Conservation (phyloP, 2,329 filamentous ascomycete species). For the Colletotrichum spaethianum region DNA sequence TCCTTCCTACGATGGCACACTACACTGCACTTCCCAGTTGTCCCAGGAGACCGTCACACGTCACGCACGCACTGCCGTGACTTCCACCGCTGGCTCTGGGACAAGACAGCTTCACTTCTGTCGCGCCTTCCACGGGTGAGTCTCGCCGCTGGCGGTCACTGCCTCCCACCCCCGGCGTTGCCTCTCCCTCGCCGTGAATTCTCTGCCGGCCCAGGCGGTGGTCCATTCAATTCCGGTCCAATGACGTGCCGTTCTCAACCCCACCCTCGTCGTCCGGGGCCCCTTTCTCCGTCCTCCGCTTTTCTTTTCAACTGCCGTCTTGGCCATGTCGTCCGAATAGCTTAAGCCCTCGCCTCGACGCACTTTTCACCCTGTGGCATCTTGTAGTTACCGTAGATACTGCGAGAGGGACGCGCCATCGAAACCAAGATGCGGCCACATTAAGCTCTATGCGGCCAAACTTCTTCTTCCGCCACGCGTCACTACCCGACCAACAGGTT, state of each 20-base stretch:
- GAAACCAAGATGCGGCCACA: not conserved
- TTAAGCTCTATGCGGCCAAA: slow-evolving; percentile 3
- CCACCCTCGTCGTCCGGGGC: not conserved
- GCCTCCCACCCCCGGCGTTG: not conserved
- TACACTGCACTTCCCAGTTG: too few relatives aligned
- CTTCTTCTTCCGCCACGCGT: not conserved
- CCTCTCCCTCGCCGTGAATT: not conserved
- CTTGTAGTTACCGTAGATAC: too few relatives aligned
- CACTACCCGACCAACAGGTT: not conserved
- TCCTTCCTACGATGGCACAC: too few relatives aligned
- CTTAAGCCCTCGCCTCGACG: not conserved
- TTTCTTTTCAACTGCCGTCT: slow-evolving; percentile 17
- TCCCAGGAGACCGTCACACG: not conserved
- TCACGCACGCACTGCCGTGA: not conserved
- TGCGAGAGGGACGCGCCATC: too few relatives aligned
- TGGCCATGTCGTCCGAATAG: not conserved
- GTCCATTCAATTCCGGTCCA: not conserved
- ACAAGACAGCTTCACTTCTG: too few relatives aligned
- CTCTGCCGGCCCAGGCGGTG: too few relatives aligned
- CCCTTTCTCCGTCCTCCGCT: slow-evolving; percentile 10
- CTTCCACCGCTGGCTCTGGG: not conserved
- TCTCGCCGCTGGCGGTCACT: not conserved
- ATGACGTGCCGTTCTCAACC: not conserved
- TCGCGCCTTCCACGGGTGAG: not conserved
- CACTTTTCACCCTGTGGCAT: not conserved